phyloP scores from a whole-genome alignment of 2,329 filamentous ascomycete genomes.

The Penicillium sp. region DNA sequence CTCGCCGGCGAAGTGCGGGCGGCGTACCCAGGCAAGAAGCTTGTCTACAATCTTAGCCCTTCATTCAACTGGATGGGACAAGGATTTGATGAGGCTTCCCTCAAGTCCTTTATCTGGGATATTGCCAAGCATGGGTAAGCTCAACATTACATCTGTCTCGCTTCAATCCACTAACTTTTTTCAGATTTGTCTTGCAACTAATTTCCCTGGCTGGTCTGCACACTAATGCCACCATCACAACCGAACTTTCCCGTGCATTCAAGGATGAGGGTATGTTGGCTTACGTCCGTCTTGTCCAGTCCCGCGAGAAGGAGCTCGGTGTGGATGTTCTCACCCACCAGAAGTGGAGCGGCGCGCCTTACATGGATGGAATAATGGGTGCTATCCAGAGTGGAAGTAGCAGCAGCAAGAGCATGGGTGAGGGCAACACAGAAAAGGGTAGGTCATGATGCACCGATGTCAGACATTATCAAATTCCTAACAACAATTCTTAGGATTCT shows the following conservation, averaged over 20 bases:
- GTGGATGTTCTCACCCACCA: constrained; percentile 95
- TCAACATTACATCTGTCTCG: background rate
- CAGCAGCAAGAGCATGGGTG: constrained; percentile 88
- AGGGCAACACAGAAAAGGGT: constrained; percentile 78
- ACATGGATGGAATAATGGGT: constrained; percentile 86
- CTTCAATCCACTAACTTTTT: constrained; percentile 14
- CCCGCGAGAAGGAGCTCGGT: constrained; percentile 82
- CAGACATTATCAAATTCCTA: background rate
- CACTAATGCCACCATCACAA: constrained; percentile 60
- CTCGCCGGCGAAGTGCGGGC: constrained; percentile 75
- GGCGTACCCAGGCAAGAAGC: constrained; percentile 71
- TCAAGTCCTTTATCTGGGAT: constrained; percentile 95
- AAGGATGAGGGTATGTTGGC: constrained; percentile 93
- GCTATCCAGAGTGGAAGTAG: constrained; percentile 89
- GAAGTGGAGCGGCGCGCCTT: constrained; percentile 68
- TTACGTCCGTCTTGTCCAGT: constrained; percentile 92
- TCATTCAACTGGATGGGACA: constrained; percentile 99
- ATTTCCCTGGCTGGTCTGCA: constrained; percentile 65
- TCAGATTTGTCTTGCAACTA: constrained; percentile 61
- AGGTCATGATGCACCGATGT: constrained; percentile 6
- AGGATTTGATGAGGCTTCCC: constrained; percentile 76
- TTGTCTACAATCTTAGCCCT: constrained; percentile 94
- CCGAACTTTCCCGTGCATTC: constrained; percentile 77
- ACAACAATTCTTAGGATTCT: background rate
- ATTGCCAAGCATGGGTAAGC: constrained; percentile 83